Conservation (phyloP, 495 filamentous ascomycete genomes). For the Chaetomidium leptoderma region DNA sequence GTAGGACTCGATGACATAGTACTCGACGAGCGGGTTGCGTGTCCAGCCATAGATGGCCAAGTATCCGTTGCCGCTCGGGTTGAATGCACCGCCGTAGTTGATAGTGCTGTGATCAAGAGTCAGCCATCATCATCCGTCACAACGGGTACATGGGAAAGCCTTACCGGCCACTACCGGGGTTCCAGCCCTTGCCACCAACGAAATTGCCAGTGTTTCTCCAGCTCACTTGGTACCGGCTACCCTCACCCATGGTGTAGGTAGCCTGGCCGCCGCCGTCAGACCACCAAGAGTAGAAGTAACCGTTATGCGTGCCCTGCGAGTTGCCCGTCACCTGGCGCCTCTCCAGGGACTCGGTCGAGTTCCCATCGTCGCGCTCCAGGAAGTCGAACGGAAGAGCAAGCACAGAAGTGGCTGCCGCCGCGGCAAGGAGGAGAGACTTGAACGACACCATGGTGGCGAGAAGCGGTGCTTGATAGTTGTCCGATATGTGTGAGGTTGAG, state of each 20-base stretch:
- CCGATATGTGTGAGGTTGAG: not conserved
- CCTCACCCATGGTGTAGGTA: slow-evolving; percentile 50
- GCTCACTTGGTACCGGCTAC: slow-evolving; percentile 50
- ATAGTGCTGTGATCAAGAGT: slow-evolving; percentile 11
- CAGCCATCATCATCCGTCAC: not conserved
- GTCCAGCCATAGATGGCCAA: slow-evolving; percentile 58
- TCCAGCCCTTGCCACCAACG: slow-evolving; percentile 59
- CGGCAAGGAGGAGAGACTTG: slow-evolving; percentile 20
- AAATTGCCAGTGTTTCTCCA: slow-evolving; percentile 55
- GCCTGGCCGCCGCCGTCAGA: slow-evolving; percentile 51
- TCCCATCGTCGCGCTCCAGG: slow-evolving; percentile 13
- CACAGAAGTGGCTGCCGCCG: slow-evolving; percentile 9
- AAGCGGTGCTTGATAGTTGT: not conserved
- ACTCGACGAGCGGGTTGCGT: slow-evolving; percentile 51
- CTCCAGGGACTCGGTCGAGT: slow-evolving; percentile 17
- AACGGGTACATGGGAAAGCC: not conserved
- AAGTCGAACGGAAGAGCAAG: slow-evolving; percentile 19
- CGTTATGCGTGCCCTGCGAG: slow-evolving; percentile 44
- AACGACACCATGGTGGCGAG: slow-evolving; percentile 21
- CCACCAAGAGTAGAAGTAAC: slow-evolving; percentile 60
- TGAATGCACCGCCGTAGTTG: slow-evolving; percentile 33
- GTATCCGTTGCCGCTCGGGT: slow-evolving; percentile 40
- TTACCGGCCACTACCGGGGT: slow-evolving; percentile 38
- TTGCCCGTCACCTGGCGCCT: slow-evolving; percentile 12
- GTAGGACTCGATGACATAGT: slow-evolving; percentile 56